Evolutionary conservation across 176 grass and related monocot genomes (phyloP).

Genomic region (Eragrostis curvula): DNA sequence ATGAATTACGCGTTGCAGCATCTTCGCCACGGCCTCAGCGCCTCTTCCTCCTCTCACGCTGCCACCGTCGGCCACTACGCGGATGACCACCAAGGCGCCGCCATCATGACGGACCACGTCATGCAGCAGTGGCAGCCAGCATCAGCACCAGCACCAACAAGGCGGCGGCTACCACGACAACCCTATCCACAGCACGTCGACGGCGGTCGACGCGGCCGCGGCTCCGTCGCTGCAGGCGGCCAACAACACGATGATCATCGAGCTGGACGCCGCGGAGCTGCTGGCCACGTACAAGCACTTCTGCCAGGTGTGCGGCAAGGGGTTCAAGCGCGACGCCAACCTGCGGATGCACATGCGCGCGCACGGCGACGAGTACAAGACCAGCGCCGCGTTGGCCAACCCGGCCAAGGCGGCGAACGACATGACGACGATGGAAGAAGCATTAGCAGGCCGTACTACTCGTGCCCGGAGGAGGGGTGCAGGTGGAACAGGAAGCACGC

Average conservation of each 20-base stretch:
- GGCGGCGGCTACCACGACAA: neutral
- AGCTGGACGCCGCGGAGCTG: conserved; percentile 74
- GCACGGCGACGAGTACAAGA: conserved; percentile 99
- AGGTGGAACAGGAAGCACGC: conserved; percentile 80
- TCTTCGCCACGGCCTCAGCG: neutral
- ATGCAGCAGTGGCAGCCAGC: conserved; percentile 1
- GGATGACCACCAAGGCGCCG: too few relatives aligned
- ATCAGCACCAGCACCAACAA: neutral
- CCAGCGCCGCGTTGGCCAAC: conserved; percentile 68
- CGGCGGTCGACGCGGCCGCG: too few relatives aligned
- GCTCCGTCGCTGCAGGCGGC: too few relatives aligned
- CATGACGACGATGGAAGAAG: neutral
- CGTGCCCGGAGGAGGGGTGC: conserved; percentile 92
- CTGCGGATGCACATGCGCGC: conserved; percentile 98
- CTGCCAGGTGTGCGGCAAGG: conserved; percentile 92
- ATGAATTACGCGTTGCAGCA: conserved; percentile 86
- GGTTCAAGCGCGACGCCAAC: conserved; percentile 99
- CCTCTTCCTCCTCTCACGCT: neutral
- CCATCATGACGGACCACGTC: too few relatives aligned
- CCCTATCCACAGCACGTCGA: too few relatives aligned
- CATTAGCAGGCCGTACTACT: conserved; percentile 55
- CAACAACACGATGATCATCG: conserved; percentile 70
- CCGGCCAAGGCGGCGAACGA: conserved; percentile 20
- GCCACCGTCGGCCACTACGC: neutral
- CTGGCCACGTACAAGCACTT: conserved; percentile 95